Conservation (phyloP, 2,329 filamentous ascomycete genomes). For the Fusarium decemcellulare region DNA sequence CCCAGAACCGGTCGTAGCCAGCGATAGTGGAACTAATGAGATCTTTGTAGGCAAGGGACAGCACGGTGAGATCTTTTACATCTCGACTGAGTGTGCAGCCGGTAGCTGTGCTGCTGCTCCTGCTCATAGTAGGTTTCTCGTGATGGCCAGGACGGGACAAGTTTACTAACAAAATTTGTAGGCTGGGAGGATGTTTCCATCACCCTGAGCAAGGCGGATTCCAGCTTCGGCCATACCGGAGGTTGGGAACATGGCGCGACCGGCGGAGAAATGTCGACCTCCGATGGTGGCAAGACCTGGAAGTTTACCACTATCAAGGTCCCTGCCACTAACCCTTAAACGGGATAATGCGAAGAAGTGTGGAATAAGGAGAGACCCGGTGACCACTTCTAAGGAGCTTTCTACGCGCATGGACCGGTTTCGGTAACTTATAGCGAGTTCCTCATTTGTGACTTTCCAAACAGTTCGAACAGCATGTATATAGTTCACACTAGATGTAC, state of each 20-base stretch:
- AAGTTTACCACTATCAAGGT: constrained; percentile 7
- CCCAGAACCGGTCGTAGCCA: too few species aligned
- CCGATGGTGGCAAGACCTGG: constrained; percentile 23
- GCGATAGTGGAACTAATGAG: too few species aligned
- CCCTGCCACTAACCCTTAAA: constrained; percentile 3
- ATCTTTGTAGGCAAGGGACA: constrained; percentile 1
- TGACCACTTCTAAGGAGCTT: too few species aligned
- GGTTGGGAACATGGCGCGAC: constrained; percentile 20
- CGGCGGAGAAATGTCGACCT: constrained; percentile 21
- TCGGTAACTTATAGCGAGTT: too few species aligned
- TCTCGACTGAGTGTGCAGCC: constrained; percentile 19
- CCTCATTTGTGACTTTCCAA: too few species aligned
- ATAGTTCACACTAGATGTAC: too few species aligned
- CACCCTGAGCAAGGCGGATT: constrained; percentile 10
- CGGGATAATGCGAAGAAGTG: too few species aligned
- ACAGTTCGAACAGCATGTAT: too few species aligned
- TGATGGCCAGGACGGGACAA: neutral
- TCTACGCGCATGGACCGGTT: too few species aligned
- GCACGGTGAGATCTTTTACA: constrained; percentile 23
- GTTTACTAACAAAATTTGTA: neutral
- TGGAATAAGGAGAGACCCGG: too few species aligned
- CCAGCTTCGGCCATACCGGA: constrained; percentile 7
- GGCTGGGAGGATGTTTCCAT: constrained; percentile 27
- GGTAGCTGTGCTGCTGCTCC: constrained; percentile 18
- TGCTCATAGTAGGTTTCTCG: constrained; percentile 8